These are phyloP conservation scores for Lindgomyces ingoldianus DNA, from an alignment of 495 filamentous ascomycete genomes.

Conservation along the genomic window DNA sequence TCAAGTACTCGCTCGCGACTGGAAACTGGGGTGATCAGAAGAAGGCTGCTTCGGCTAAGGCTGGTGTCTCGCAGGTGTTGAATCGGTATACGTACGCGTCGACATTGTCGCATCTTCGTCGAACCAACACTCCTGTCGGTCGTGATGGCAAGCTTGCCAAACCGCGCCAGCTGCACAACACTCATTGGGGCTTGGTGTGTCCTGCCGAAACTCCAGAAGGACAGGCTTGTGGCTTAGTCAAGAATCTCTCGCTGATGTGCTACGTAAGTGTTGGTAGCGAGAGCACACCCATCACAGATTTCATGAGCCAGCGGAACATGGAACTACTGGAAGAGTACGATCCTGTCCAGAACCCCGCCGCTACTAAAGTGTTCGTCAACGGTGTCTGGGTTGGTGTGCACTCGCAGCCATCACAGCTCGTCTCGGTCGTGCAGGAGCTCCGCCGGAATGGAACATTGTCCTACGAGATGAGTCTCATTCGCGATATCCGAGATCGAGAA, in stretches of 20 bases:
- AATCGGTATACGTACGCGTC: constrained; percentile 98
- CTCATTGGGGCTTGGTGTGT: constrained; percentile 97
- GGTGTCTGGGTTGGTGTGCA: constrained; percentile 96
- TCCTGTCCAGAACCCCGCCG: constrained; percentile 79
- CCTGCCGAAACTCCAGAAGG: constrained; percentile 98
- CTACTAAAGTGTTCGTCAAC: constrained; percentile 97
- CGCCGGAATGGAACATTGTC: constrained; percentile 75
- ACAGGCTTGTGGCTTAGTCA: constrained; percentile 96
- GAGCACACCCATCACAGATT: constrained; percentile 85
- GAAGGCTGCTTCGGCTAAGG: constrained; percentile 90
- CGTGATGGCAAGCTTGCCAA: constrained; percentile 98
- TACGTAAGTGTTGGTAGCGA: constrained; percentile 93
- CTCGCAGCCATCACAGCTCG: constrained; percentile 76
- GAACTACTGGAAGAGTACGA: constrained; percentile 96
- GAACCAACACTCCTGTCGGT: constrained; percentile 97
- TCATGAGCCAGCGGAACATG: constrained; percentile 93
- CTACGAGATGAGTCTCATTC: constrained; percentile 86
- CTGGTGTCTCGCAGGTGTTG: constrained; percentile 96
- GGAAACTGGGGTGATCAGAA: constrained; percentile 99
- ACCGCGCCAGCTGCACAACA: constrained; percentile 96
- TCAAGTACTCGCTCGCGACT: constrained; percentile 97
- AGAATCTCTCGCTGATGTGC: constrained; percentile 97
- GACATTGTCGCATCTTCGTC: constrained; percentile 89
- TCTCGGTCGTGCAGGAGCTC: constrained; percentile 72
- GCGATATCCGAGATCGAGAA: constrained; percentile 93